Percentiles rank a stretch among this genome's conserved stretches.
phyloP scores from a whole-genome alignment of 2,329 filamentous ascomycete species.

The Colletotrichum cereale region DNA sequence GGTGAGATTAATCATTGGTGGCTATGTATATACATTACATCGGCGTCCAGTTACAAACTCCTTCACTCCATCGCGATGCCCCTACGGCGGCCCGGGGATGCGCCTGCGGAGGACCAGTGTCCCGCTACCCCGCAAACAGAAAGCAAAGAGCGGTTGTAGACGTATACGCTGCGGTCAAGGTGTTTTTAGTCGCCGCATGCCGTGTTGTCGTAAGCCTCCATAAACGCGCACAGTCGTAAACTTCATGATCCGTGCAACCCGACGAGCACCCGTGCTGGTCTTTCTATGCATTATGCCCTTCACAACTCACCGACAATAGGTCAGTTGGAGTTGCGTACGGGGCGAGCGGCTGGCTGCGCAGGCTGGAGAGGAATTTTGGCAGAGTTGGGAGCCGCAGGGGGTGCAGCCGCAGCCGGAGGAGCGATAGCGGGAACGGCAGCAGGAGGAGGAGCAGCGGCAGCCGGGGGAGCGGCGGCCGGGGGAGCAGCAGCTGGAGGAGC shows the following conservation, averaged over 20 bases:
- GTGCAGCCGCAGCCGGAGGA: constrained; percentile 11
- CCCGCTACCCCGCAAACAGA: too few relatives aligned
- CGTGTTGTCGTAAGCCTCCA: not conserved
- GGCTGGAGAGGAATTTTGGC: not conserved
- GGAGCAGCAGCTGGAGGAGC: constrained; percentile 1
- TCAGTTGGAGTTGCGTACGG: constrained; percentile 17
- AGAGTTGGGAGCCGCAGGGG: constrained; percentile 10
- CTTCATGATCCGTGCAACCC: constrained; percentile 10
- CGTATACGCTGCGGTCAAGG: not conserved
- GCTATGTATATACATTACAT: constrained; percentile 26
- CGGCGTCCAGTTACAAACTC: constrained; percentile 12
- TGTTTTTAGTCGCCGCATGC: not conserved
- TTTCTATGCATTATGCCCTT: constrained; percentile 12
- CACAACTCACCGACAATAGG: not conserved
- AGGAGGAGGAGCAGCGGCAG: not conserved
- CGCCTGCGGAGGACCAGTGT: not conserved
- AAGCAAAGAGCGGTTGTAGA: not conserved
- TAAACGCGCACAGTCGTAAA: constrained; percentile 1
- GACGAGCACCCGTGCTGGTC: constrained; percentile 29
- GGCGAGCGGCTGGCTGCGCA: constrained; percentile 15
- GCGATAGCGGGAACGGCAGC: not conserved
- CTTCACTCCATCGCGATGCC: not conserved
- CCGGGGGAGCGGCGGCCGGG: not conserved
- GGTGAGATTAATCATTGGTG: constrained; percentile 24
- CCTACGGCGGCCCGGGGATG: not conserved